Conservation (phyloP, 192 early-diverging fungal genomes). For the Coemansia sp. region DNA sequence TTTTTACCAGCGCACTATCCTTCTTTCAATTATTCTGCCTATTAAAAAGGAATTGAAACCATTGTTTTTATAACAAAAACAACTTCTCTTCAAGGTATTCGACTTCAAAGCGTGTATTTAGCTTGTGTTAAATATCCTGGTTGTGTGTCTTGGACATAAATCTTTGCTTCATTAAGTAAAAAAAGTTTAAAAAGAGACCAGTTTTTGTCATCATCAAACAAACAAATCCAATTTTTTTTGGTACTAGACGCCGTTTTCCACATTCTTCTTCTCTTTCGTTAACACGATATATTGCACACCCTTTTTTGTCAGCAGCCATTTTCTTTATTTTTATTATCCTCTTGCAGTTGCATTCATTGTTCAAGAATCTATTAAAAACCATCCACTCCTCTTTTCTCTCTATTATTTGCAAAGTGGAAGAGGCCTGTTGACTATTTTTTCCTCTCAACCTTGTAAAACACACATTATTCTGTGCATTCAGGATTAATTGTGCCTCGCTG, state of each 20-base stretch:
- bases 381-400: not conserved
- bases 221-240: not conserved
- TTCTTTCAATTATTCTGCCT: not conserved
- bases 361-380: not conserved
- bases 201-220: not conserved
- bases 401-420: not conserved
- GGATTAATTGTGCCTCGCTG: not conserved
- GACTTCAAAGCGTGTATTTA: not conserved
- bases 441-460: not conserved
- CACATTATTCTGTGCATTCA: not conserved
- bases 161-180: not conserved
- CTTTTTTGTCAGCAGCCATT: not conserved
- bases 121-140: not conserved
- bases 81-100: not conserved
- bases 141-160: not conserved
- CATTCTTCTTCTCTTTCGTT: not conserved
- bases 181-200: not conserved
- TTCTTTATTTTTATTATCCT: not conserved
- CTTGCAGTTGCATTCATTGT: slow-evolving; percentile 6
- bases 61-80: not conserved
- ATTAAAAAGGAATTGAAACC: slow-evolving; percentile 1
- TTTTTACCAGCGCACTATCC: not conserved
- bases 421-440: not conserved
- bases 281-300: not conserved
- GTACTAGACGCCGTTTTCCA: not conserved